Conservation (phyloP, 257 asterid genomes). For the Jacaranda copaia region DNA sequence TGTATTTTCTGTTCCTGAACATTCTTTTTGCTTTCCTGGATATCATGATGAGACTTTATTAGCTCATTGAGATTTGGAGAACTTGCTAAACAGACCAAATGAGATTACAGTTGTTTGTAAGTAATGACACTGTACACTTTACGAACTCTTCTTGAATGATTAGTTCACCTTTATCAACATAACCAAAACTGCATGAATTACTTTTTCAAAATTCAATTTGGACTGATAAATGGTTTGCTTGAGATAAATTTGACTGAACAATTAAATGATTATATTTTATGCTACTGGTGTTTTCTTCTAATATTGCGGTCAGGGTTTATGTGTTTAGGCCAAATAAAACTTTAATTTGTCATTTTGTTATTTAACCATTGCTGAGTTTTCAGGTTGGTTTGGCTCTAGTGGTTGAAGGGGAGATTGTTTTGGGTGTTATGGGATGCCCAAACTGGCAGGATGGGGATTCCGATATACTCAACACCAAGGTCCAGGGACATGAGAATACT, state of each 20-base stretch:
- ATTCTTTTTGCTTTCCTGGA: neutral
- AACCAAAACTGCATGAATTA: neutral
- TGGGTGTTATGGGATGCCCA: constrained; percentile 99
- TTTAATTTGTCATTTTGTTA: neutral
- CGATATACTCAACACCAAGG: constrained; percentile 29
- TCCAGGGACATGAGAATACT: constrained; percentile 42
- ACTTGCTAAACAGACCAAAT: neutral
- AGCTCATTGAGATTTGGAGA: neutral
- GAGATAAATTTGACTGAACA: neutral
- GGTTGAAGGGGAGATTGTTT: constrained; percentile 83
- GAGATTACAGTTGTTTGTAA: neutral
- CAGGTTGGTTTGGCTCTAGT: constrained; percentile 97
- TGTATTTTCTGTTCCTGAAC: constrained; percentile 1
- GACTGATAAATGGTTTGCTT: neutral
- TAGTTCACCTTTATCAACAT: neutral
- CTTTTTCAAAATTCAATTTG: neutral
- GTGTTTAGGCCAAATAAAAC: constrained; percentile 3
- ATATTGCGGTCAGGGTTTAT: neutral
- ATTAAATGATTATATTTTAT: neutral
- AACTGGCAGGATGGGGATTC: constrained; percentile 69
- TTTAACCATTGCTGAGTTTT: constrained; percentile 37
- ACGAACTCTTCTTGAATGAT: constrained; percentile 7
- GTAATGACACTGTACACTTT: neutral
- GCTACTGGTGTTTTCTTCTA: neutral
- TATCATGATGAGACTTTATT: neutral